Evolutionary conservation across 2,329 filamentous ascomycete genomes (phyloP).

Genomic region (Exophiala viscosa): DNA sequence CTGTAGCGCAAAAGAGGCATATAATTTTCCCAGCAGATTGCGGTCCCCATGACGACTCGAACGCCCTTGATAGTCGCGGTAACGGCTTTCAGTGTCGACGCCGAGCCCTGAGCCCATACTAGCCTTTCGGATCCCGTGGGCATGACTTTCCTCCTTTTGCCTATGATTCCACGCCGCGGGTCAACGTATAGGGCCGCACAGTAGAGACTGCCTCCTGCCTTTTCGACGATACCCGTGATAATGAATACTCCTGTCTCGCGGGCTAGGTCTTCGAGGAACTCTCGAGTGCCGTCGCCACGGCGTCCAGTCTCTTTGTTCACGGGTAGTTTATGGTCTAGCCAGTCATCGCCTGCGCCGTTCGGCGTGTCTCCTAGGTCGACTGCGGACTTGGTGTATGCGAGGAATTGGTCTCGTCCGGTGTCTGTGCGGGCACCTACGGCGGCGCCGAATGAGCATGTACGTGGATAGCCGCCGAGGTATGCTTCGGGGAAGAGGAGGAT

Average conservation of each 20-base stretch:
- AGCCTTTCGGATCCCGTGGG: slow-evolving; percentile 81
- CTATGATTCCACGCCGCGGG: slow-evolving; percentile 66
- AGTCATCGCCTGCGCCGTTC: slow-evolving; percentile 65
- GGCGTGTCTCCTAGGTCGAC: slow-evolving; percentile 81
- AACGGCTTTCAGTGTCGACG: slow-evolving; percentile 73
- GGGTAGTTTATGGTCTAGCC: slow-evolving; percentile 62
- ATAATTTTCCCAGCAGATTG: slow-evolving; percentile 96
- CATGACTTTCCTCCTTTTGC: slow-evolving; percentile 89
- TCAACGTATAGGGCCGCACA: slow-evolving; percentile 80
- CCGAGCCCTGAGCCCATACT: slow-evolving; percentile 82
- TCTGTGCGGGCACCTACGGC: slow-evolving; percentile 65
- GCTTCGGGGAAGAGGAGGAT: slow-evolving; percentile 88
- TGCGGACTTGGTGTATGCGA: slow-evolving; percentile 72
- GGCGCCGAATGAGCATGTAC: slow-evolving; percentile 73
- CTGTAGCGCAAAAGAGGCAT: slow-evolving; percentile 84
- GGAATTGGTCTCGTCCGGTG: slow-evolving; percentile 74
- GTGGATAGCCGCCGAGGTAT: slow-evolving; percentile 86
- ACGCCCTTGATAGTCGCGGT: slow-evolving; percentile 75
- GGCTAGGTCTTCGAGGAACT: slow-evolving; percentile 73
- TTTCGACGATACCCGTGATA: slow-evolving; percentile 75
- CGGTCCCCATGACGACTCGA: slow-evolving; percentile 74
- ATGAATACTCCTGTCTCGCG: slow-evolving; percentile 76
- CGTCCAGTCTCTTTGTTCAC: slow-evolving; percentile 46
- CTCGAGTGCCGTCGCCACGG: slow-evolving; percentile 72
- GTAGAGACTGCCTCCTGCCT: slow-evolving; percentile 75